Conservation (phyloP, 2,329 filamentous ascomycete species). For the Zasmidium cellare region DNA sequence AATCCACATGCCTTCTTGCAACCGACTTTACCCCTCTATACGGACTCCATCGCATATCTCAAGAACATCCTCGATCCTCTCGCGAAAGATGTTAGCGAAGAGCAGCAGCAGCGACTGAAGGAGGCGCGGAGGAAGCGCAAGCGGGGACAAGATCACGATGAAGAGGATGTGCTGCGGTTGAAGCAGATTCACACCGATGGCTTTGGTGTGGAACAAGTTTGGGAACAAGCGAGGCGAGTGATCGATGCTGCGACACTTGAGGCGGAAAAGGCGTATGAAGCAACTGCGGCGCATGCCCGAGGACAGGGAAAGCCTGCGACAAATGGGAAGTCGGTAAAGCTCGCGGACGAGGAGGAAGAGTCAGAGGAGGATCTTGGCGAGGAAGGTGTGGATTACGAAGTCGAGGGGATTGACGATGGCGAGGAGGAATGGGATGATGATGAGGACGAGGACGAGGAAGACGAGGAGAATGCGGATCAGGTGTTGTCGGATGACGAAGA, state of each 20-base stretch:
- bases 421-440: slow-evolving; percentile 39
- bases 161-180: slow-evolving; percentile 65
- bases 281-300: slow-evolving; percentile 30
- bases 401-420: slow-evolving; percentile 36
- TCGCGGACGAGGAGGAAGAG: slow-evolving; percentile 35
- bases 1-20: slow-evolving; percentile 73
- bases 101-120: slow-evolving; percentile 68
- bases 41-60: slow-evolving; percentile 70
- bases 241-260: slow-evolving; percentile 64
- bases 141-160: slow-evolving; percentile 54
- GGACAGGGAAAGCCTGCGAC: slow-evolving; percentile 11
- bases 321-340: slow-evolving; percentile 36
- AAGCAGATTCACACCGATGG: slow-evolving; percentile 83
- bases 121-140: slow-evolving; percentile 75
- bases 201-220: slow-evolving; percentile 85
- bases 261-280: slow-evolving; percentile 50
- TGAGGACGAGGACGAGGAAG: slow-evolving; percentile 37
- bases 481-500: slow-evolving; percentile 40
- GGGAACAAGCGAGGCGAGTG: slow-evolving; percentile 88
- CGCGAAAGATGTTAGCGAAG: slow-evolving; percentile 70
- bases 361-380: slow-evolving; percentile 37
- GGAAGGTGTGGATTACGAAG: slow-evolving; percentile 37
- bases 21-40: slow-evolving; percentile 66
- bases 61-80: slow-evolving; percentile 79
- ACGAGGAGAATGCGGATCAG: slow-evolving; percentile 26